phyloP scores from a whole-genome alignment of 108 stramenopile species.

The Halocafeteria seosinensis region DNA sequence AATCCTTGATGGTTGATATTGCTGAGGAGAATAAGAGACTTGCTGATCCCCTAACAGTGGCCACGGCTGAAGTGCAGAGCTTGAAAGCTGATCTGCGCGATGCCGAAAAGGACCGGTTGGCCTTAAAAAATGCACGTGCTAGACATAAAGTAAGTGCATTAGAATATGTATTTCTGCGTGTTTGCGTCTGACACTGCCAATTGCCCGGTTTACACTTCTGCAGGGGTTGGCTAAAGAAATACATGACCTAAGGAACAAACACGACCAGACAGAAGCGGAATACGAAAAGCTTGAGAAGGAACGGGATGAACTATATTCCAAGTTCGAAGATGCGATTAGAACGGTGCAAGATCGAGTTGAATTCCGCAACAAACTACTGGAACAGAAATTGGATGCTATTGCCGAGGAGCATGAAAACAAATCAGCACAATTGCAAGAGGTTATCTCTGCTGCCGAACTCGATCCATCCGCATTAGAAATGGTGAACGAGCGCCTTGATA shows the following conservation, averaged over 20 bases:
- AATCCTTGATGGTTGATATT: conserved; percentile 38
- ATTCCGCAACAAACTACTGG: conserved; percentile 24
- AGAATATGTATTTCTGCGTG: too few relatives aligned
- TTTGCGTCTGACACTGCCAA: too few relatives aligned
- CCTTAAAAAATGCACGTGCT: conserved; percentile 28
- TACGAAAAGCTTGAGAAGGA: conserved; percentile 19
- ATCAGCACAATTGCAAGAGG: conserved; percentile 17
- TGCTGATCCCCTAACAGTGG: conserved; percentile 32
- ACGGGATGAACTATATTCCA: conserved; percentile 34
- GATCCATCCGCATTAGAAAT: conserved; percentile 18
- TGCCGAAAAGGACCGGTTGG: conserved; percentile 34
- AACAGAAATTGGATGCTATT: conserved; percentile 22
- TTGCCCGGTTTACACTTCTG: too few relatives aligned
- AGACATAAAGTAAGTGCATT: too few relatives aligned
- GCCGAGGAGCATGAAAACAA: conserved; percentile 22
- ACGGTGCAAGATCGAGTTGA: conserved; percentile 29
- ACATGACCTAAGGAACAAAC: conserved; percentile 1
- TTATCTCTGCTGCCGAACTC: conserved; percentile 22
- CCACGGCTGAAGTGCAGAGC: conserved; percentile 35
- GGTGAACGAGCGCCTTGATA: conserved; percentile 20
- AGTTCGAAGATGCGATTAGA: conserved; percentile 27
- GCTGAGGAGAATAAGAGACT: conserved; percentile 37
- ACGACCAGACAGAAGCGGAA: conserved; percentile 16
- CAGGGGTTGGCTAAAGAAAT: conserved; percentile 17
- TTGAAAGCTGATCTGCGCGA: conserved; percentile 29